These are phyloP conservation scores for Fomes fomentarius DNA, from an alignment of 1,284 basidiomycete genomes.

Conservation along the genomic window DNA sequence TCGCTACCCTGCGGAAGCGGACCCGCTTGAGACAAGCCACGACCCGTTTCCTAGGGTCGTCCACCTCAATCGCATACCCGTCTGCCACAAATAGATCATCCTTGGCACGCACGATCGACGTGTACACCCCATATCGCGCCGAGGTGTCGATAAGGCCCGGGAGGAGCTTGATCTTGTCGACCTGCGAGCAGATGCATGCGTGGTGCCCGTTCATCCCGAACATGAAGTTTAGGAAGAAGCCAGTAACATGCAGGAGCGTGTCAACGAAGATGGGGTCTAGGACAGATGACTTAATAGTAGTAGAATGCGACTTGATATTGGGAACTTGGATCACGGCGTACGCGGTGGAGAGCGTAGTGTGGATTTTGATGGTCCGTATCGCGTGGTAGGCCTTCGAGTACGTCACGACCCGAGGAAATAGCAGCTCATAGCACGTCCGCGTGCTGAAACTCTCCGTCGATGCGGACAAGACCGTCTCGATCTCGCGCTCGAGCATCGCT, in stretches of 20 bases:
- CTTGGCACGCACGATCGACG: slow-evolving; percentile 46
- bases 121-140: slow-evolving; percentile 53
- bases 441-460: slow-evolving; percentile 53
- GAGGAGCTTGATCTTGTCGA: slow-evolving; percentile 51
- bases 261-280: slow-evolving; percentile 66
- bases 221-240: slow-evolving; percentile 67
- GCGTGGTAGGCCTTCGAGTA: slow-evolving; percentile 63
- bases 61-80: slow-evolving; percentile 48
- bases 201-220: slow-evolving; percentile 44
- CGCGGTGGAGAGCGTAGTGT: slow-evolving; percentile 52
- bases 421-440: slow-evolving; percentile 62
- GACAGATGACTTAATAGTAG: slow-evolving; percentile 38
- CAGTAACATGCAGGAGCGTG: slow-evolving; percentile 66
- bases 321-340: slow-evolving; percentile 52
- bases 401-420: slow-evolving; percentile 70
- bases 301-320: slow-evolving; percentile 28
- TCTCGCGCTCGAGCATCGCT: slow-evolving; percentile 40
- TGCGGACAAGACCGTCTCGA: slow-evolving; percentile 34
- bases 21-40: slow-evolving; percentile 59
- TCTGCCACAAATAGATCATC: slow-evolving; percentile 48
- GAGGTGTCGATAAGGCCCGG: slow-evolving; percentile 44
- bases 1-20: slow-evolving; percentile 55
- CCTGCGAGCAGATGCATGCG: slow-evolving; percentile 63
- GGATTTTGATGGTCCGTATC: slow-evolving; percentile 55
- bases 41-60: slow-evolving; percentile 37